phyloP scores from a whole-genome alignment of 306 rosid genomes.

The Vigna mungo region DNA sequence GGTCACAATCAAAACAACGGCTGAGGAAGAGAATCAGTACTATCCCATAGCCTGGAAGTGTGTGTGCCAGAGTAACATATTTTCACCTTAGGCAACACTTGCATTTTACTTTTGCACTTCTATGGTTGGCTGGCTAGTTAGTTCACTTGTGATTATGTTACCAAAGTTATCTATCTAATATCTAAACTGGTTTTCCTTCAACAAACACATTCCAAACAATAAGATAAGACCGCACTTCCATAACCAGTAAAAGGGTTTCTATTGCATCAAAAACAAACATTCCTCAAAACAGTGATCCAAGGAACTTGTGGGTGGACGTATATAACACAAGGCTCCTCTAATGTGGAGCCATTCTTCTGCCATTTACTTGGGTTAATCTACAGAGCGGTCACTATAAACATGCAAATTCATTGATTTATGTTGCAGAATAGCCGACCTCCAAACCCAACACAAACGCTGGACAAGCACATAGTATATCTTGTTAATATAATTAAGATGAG shows the following conservation, averaged over 20 bases:
- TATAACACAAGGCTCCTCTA: too few relatives aligned
- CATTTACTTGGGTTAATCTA: too few relatives aligned
- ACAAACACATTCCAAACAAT: neutral
- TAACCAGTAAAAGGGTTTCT: neutral
- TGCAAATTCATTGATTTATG: too few relatives aligned
- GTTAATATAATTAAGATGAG: too few relatives aligned
- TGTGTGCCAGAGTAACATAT: conserved; percentile 57
- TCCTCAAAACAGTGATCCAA: neutral
- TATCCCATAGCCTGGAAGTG: conserved; percentile 78
- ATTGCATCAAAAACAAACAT: neutral
- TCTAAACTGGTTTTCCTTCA: neutral
- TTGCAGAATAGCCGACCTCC: too few relatives aligned
- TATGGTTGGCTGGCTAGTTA: neutral
- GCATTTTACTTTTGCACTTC: neutral
- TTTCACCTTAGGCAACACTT: conserved; percentile 52
- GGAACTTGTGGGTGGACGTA: too few relatives aligned
- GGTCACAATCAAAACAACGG: conserved; percentile 59
- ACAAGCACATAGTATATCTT: too few relatives aligned
- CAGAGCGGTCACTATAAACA: too few relatives aligned
- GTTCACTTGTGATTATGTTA: neutral
- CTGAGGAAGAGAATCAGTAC: conserved; percentile 53
- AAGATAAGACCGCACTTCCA: too few relatives aligned
- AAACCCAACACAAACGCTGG: too few relatives aligned
- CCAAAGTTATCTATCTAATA: neutral
- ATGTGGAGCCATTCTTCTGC: too few relatives aligned